phyloP scores from a whole-genome alignment of 345 rosid genomes.

The Garcia nutans region DNA sequence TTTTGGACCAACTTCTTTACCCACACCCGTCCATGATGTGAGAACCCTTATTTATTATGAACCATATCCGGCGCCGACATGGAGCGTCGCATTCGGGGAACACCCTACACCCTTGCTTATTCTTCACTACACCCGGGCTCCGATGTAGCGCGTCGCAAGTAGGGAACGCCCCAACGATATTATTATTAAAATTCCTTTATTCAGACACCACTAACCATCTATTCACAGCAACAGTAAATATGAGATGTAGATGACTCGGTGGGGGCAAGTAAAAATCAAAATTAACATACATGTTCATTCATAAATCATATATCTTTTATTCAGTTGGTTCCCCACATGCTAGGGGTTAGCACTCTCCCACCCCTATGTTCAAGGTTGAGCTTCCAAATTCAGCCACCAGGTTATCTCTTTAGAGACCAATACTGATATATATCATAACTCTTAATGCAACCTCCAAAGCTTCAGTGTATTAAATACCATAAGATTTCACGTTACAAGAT shows the following conservation, averaged over 20 bases:
- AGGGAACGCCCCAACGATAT: no score
- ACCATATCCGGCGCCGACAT: no score
- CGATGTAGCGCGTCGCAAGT: no score
- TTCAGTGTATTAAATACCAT: neutral
- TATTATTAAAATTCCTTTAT: constrained; percentile 1
- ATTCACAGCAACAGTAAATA: no score
- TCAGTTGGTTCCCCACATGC: neutral
- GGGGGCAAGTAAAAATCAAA: neutral
- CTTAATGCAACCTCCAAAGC: neutral
- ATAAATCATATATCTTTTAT: neutral
- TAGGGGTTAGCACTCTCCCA: neutral
- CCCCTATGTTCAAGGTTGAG: neutral
- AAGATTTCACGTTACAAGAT: neutral
- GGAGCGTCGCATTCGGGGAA: no score
- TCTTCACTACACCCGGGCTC: no score
- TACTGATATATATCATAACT: neutral
- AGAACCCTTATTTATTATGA: no score
- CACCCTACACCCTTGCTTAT: no score
- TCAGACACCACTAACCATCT: neutral
- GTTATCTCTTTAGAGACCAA: neutral
- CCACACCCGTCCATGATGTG: no score
- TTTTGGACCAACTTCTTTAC: no score
- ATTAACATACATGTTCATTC: neutral
- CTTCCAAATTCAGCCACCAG: neutral
- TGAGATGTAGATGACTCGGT: no score